Conservation (phyloP, 2,329 filamentous ascomycete genomes). For the Ophiostoma tasmaniense region DNA sequence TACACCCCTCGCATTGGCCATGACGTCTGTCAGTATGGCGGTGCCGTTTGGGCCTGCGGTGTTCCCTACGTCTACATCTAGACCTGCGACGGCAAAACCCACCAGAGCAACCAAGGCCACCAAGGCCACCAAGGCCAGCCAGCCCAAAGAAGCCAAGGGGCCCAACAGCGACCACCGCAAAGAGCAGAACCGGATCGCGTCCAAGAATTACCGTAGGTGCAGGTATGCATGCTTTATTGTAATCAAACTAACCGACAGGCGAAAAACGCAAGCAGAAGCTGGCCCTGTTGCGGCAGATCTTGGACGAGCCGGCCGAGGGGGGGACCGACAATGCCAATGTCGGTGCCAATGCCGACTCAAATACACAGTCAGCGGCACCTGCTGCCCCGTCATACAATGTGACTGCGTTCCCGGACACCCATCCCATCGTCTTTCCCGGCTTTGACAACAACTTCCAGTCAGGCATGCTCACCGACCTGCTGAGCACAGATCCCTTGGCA, state of each 20-base stretch:
- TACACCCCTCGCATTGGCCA: neutral
- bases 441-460: neutral
- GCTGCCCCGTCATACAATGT: neutral
- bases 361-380: neutral
- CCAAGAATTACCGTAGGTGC: conserved; percentile 23
- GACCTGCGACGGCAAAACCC: neutral
- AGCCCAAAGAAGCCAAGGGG: conserved; percentile 13
- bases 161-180: conserved; percentile 22
- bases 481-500: neutral
- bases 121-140: conserved; percentile 8
- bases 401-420: neutral
- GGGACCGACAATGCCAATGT: neutral
- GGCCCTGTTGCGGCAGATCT: conserved; percentile 32
- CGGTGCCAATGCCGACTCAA: neutral
- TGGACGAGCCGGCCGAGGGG: conserved; percentile 18
- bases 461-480: neutral
- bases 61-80: neutral
- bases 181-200: conserved; percentile 24
- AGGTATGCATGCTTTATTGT: neutral
- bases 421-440: neutral
- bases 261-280: conserved; percentile 38
- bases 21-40: neutral
- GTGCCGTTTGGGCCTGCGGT: neutral
- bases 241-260: conserved; percentile 26
- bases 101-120: neutral